Percentiles rank a stretch among this genome's conserved stretches.
These are phyloP conservation scores for Aspergillus ellipticus DNA, from an alignment of 495 filamentous ascomycete genomes.

Conservation along the genomic window DNA sequence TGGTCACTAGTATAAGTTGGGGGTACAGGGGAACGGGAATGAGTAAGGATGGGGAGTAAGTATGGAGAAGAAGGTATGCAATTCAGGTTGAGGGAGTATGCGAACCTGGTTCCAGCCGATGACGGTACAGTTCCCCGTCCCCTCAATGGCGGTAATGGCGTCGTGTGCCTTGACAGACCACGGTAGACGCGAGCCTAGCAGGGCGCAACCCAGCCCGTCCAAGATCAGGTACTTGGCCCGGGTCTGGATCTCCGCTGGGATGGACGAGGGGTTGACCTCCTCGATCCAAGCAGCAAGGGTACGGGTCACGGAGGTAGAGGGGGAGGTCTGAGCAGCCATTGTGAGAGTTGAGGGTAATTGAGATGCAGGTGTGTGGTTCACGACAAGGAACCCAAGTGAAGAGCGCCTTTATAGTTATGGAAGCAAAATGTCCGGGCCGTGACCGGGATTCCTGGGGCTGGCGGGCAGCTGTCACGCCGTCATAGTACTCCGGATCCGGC, in stretches of 20 bases:
- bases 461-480: too few species aligned
- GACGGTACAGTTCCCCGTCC: slow-evolving; percentile 23
- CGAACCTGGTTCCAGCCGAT: slow-evolving; percentile 28
- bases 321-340: not conserved
- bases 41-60: not conserved
- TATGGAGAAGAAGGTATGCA: not conserved
- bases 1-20: too few species aligned
- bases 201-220: slow-evolving; percentile 38
- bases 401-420: too few species aligned
- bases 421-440: too few species aligned
- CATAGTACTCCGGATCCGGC: too few species aligned
- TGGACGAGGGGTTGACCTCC: not conserved
- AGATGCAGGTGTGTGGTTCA: not conserved
- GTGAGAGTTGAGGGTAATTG: not conserved
- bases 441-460: too few species aligned
- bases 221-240: slow-evolving; percentile 42
- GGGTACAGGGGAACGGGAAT: too few species aligned
- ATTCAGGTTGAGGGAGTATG: not conserved
- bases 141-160: slow-evolving; percentile 29
- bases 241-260: slow-evolving; percentile 9
- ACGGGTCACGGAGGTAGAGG: not conserved
- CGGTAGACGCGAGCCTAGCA: slow-evolving; percentile 37
- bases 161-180: slow-evolving; percentile 35
- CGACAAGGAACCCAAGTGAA: too few species aligned
- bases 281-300: slow-evolving; percentile 6